Evolutionary conservation across 1,284 basidiomycete species (phyloP).

Genomic region (Phenoliferia sp.): DNA sequence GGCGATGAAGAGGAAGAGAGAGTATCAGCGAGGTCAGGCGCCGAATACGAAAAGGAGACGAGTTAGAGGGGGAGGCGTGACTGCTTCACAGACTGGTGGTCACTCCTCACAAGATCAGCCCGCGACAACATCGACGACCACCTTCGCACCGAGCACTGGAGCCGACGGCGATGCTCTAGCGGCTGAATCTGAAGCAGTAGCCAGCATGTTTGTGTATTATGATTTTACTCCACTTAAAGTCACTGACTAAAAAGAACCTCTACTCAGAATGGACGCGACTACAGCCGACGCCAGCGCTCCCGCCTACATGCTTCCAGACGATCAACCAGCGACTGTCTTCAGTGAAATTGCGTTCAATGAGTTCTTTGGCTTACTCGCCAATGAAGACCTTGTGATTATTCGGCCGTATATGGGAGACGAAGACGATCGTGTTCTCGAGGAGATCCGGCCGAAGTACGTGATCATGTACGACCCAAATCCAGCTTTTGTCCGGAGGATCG

Average conservation of each 20-base stretch:
- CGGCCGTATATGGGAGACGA: constrained; percentile 86
- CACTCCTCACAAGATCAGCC: constrained; percentile 48
- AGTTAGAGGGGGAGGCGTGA: constrained; percentile 45
- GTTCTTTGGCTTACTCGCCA: constrained; percentile 73
- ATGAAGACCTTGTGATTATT: constrained; percentile 77
- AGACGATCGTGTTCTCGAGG: constrained; percentile 82
- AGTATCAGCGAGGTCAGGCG: constrained; percentile 44
- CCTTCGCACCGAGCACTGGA: constrained; percentile 50
- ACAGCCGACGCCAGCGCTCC: constrained; percentile 5
- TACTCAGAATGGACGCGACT: constrained; percentile 6
- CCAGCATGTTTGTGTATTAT: constrained; percentile 39
- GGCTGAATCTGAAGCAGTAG: constrained; percentile 55
- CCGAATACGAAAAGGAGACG: constrained; percentile 44
- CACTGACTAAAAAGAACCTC: not conserved
- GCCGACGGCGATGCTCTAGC: constrained; percentile 50
- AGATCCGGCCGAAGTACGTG: constrained; percentile 84
- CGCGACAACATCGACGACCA: constrained; percentile 6
- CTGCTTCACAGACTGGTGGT: too few relatives aligned
- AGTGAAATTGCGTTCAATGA: constrained; percentile 59
- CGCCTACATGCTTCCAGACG: constrained; percentile 3
- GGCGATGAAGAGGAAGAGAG: constrained; percentile 69
- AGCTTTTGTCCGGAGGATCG: constrained; percentile 85
- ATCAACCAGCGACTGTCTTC: constrained; percentile 21
- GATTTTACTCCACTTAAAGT: too few relatives aligned
- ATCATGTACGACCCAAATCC: constrained; percentile 94